Evolutionary conservation across 371 early-diverging fungal species (phyloP).

Genomic region (Actinomucor elegans): DNA sequence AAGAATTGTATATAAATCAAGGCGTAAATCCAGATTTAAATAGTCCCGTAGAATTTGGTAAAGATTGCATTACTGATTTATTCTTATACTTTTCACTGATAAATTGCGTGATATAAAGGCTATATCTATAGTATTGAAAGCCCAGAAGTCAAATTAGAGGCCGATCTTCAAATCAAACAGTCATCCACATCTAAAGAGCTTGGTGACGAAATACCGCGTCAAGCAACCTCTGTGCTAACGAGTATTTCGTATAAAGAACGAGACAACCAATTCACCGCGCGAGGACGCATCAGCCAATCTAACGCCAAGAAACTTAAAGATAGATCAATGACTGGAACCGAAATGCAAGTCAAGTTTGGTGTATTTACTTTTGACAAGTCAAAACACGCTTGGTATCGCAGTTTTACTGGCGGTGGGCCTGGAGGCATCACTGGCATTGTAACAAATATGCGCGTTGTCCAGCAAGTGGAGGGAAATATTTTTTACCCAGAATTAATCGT

Average conservation of each 20-base stretch:
- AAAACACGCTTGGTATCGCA: background rate
- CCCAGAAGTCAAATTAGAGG: background rate
- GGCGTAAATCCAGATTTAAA: background rate
- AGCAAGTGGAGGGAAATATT: background rate
- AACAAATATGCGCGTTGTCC: background rate
- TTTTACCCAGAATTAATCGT: background rate
- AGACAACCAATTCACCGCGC: background rate
- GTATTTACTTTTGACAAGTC: background rate
- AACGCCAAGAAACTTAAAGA: background rate
- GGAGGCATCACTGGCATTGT: conserved; percentile 1
- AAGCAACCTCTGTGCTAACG: conserved; percentile 10
- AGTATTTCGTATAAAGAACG: background rate
- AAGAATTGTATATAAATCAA: conserved; percentile 1
- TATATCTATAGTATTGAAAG: conserved; percentile 9
- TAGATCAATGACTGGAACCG: background rate
- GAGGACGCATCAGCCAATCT: background rate
- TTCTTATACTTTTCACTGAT: background rate
- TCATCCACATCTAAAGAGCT: no score
- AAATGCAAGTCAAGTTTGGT: background rate
- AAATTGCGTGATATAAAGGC: background rate
- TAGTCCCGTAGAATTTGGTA: conserved; percentile 1
- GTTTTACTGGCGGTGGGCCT: background rate
- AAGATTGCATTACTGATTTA: background rate
- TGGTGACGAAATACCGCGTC: background rate
- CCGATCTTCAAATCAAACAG: conserved; percentile 4